A percentile compares a stretch with the other conserved stretches of the same genome.
Evolutionary conservation across 1,284 basidiomycete species (phyloP).

Genomic region (Wallemia ichthyophaga): DNA sequence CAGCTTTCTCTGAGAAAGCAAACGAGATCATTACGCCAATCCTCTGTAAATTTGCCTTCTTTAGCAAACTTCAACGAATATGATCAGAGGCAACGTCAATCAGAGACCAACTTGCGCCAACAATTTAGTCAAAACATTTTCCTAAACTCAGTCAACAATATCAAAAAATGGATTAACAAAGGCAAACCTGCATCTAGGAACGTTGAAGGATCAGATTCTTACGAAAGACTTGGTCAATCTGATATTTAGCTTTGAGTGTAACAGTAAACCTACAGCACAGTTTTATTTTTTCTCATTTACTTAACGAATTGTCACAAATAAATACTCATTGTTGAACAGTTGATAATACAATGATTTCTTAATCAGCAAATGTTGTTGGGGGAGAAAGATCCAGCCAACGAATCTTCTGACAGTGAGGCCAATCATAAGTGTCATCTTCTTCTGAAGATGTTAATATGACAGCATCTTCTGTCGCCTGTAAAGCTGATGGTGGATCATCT

Average conservation of each 20-base stretch:
- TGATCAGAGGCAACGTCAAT: not conserved
- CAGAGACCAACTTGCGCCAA: not conserved
- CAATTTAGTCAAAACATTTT: not conserved
- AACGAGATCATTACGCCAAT: not conserved
- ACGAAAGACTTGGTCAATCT: not conserved
- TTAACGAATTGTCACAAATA: too few relatives aligned
- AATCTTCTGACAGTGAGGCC: not conserved
- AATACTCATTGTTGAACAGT: too few relatives aligned
- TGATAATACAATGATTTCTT: too few relatives aligned
- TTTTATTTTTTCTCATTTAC: not conserved
- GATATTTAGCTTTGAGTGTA: not conserved
- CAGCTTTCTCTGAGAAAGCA: not conserved
- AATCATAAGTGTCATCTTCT: not conserved
- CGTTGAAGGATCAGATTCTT: not conserved
- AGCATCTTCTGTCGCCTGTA: not conserved
- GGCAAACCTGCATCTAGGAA: not conserved
- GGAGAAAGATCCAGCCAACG: not conserved
- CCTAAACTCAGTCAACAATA: not conserved
- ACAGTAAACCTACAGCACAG: not conserved
- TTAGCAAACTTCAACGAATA: not conserved
- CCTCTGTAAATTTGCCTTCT: not conserved
- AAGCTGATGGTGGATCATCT: not conserved
- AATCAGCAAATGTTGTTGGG: not conserved
- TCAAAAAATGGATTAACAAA: not conserved
- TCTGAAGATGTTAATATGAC: not conserved